A percentile compares a stretch with the other conserved stretches of the same genome.
Evolutionary conservation across 148 eudicot species (phyloP).

Genomic region (Tetragonia tetragonoides): DNA sequence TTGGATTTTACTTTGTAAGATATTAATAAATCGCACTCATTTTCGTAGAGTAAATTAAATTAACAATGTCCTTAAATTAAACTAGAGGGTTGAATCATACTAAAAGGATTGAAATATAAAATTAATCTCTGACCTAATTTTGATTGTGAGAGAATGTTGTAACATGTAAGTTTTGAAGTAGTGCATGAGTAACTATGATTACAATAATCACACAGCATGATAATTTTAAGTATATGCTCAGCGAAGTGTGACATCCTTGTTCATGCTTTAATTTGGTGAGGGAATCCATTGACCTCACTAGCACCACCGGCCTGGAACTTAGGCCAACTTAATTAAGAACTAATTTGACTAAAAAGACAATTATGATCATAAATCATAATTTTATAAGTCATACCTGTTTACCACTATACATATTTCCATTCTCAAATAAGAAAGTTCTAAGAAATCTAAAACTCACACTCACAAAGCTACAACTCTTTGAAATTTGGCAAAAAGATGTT

Average conservation of each 20-base stretch:
- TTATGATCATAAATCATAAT: no score
- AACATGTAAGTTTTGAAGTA: neutral
- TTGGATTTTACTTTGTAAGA: neutral
- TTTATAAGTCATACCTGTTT: no score
- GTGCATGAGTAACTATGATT: neutral
- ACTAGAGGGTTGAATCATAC: slow-evolving; percentile 5
- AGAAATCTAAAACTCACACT: no score
- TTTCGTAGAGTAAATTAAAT: neutral
- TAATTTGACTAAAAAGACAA: no score
- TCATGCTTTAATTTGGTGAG: slow-evolving; percentile 11
- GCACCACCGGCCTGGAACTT: neutral
- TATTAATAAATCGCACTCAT: neutral
- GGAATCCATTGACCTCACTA: neutral
- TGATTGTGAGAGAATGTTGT: neutral
- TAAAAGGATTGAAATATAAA: neutral
- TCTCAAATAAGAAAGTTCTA: no score
- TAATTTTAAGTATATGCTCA: no score
- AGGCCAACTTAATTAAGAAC: neutral
- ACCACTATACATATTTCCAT: no score
- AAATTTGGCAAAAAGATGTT: no score
- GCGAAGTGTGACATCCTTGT: slow-evolving; percentile 5
- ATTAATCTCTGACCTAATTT: neutral
- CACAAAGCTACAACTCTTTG: no score
- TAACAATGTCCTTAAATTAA: no score
- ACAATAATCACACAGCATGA: no score